Conservation (phyloP, 768 basidiomycete genomes). For the Leucocoprinus leucothites region DNA sequence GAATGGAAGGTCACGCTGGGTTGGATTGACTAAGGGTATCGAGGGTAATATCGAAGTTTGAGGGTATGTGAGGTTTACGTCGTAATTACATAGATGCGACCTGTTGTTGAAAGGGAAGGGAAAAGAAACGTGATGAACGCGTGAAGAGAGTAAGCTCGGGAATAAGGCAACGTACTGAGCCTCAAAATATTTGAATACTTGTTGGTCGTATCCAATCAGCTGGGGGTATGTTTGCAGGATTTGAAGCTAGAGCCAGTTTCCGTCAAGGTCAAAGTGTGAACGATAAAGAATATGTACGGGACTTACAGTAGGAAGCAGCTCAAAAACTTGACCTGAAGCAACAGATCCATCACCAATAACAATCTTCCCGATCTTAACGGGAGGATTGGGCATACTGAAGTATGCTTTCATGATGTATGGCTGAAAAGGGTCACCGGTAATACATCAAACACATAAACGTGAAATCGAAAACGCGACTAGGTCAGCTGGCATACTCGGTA, state of each 20-base stretch:
- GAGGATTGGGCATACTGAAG: conserved; percentile 59
- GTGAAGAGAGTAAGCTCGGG: too few relatives aligned
- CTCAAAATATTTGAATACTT: conserved; percentile 65
- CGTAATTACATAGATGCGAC: conserved; percentile 57
- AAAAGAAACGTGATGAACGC: not conserved
- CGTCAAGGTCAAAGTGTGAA: too few relatives aligned
- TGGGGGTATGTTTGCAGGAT: conserved; percentile 74
- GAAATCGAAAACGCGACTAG: too few relatives aligned
- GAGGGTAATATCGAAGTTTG: conserved; percentile 51
- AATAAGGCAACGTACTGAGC: conserved; percentile 52
- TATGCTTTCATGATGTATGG: conserved; percentile 77
- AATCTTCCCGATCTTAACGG: conserved; percentile 64
- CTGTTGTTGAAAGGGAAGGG: conserved; percentile 27
- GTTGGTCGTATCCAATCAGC: conserved; percentile 67
- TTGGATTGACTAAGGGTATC: conserved; percentile 31
- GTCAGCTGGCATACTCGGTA: too few relatives aligned
- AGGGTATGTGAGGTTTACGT: conserved; percentile 69
- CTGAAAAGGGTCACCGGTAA: too few relatives aligned
- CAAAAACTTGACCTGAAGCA: conserved; percentile 45
- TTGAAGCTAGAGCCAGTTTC: conserved; percentile 35
- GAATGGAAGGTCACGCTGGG: conserved; percentile 32
- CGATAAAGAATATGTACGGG: too few relatives aligned
- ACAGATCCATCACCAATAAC: conserved; percentile 71
- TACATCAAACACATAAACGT: too few relatives aligned
- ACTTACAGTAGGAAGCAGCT: conserved; percentile 56